Evolutionary conservation across 768 basidiomycete genomes (phyloP).

Genomic region (Podaxis carcinomalis): DNA sequence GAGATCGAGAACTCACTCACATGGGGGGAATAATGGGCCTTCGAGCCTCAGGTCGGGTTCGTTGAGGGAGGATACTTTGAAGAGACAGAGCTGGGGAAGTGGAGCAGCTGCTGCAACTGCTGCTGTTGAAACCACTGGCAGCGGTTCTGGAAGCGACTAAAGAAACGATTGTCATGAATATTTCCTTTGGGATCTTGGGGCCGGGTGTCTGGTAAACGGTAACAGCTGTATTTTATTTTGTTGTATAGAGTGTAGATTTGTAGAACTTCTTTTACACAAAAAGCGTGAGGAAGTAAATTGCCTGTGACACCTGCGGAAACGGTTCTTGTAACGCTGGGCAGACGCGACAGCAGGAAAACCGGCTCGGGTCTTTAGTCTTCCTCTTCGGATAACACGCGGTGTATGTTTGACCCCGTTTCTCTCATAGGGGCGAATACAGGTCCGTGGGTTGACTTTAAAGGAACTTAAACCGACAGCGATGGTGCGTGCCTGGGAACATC

Average conservation of each 20-base stretch:
- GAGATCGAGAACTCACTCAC: slow-evolving; percentile 20
- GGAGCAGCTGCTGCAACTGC: not conserved
- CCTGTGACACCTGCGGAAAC: not conserved
- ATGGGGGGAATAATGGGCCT: slow-evolving; percentile 14
- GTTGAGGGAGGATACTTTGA: not conserved
- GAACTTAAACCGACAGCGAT: not conserved
- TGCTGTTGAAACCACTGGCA: not conserved
- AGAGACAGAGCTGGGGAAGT: slow-evolving; percentile 16
- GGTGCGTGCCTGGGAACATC: not conserved
- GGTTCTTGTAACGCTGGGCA: not conserved
- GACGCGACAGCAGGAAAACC: not conserved
- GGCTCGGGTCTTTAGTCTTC: not conserved
- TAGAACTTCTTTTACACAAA: not conserved
- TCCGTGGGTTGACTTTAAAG: not conserved
- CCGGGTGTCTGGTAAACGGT: not conserved
- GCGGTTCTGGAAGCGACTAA: slow-evolving; percentile 2
- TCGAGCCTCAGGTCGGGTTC: not conserved
- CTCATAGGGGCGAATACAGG: not conserved
- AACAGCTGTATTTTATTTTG: not conserved
- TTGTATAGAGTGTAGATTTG: not conserved
- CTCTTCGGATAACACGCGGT: not conserved
- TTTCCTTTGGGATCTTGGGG: not conserved
- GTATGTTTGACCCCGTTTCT: not conserved
- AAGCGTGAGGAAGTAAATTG: not conserved
- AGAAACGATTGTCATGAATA: not conserved